phyloP scores from a whole-genome alignment of 2,329 filamentous ascomycete species.

The Biscogniauxia mediterranea region DNA sequence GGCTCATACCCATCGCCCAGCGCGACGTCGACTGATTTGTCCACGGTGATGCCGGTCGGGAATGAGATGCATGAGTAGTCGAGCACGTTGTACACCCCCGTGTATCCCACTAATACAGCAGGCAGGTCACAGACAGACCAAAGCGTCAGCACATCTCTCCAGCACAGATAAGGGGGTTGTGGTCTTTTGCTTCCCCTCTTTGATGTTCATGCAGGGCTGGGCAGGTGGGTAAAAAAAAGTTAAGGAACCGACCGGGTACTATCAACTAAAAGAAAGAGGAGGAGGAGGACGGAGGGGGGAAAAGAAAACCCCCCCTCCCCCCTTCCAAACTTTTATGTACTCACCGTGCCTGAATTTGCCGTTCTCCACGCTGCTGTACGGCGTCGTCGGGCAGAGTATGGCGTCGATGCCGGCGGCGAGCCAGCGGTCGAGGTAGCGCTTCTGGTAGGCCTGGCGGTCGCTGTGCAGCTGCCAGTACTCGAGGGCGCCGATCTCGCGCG shows the following conservation, averaged over 20 bases:
- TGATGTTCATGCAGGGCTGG: too few relatives aligned
- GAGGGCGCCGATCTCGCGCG: slow-evolving; percentile 39
- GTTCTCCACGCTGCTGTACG: slow-evolving; percentile 43
- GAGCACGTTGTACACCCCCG: slow-evolving; percentile 48
- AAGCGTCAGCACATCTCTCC: slow-evolving; percentile 5
- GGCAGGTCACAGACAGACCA: too few relatives aligned
- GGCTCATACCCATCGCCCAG: slow-evolving; percentile 32
- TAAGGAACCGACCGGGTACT: too few relatives aligned
- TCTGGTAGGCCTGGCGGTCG: slow-evolving; percentile 45
- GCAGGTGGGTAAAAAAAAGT: not conserved
- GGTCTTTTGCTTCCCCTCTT: too few relatives aligned
- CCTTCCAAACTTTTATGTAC: slow-evolving; percentile 9
- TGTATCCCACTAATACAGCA: slow-evolving; percentile 43
- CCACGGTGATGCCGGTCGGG: slow-evolving; percentile 41
- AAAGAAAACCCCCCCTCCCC: too few relatives aligned
- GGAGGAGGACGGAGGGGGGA: too few relatives aligned
- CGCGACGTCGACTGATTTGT: slow-evolving; percentile 38
- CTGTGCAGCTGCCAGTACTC: slow-evolving; percentile 50
- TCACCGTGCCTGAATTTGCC: slow-evolving; percentile 44
- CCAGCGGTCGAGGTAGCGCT: slow-evolving; percentile 47
- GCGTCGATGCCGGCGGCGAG: slow-evolving; percentile 54
- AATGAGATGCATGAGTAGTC: slow-evolving; percentile 50
- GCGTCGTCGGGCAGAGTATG: slow-evolving; percentile 56
- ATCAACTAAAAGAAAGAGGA: too few relatives aligned
- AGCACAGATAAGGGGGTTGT: not conserved